Evolutionary conservation across 371 early-diverging fungal genomes (phyloP).

Genomic region (Apophysomyces ossiformis): DNA sequence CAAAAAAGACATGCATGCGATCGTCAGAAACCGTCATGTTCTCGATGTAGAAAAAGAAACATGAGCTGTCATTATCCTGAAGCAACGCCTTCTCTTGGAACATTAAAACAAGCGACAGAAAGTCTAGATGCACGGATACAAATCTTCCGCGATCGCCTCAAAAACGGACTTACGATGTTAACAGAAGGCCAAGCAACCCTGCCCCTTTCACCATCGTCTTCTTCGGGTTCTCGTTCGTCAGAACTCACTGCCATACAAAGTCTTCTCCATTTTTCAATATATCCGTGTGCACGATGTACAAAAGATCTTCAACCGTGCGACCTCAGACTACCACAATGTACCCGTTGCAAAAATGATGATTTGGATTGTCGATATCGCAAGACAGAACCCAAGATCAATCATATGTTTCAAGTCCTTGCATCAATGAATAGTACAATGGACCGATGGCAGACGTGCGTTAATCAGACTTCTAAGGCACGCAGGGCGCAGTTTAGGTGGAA

Average conservation of each 20-base stretch:
- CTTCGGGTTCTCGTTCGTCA: too few species aligned
- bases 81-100: constrained; percentile 41
- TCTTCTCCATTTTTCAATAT: constrained; percentile 30
- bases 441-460: constrained; percentile 30
- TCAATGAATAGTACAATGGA: constrained; percentile 51
- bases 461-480: constrained; percentile 21
- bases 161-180: constrained; percentile 1
- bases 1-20: constrained; percentile 37
- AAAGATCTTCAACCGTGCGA: constrained; percentile 50
- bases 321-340: constrained; percentile 38
- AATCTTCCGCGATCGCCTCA: constrained; percentile 31
- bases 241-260: constrained; percentile 6
- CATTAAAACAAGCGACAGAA: constrained; percentile 37
- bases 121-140: constrained; percentile 35
- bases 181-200: background rate
- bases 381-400: constrained; percentile 47
- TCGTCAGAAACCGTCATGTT: constrained; percentile 37
- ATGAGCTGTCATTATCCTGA: constrained; percentile 44
- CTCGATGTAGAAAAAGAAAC: constrained; percentile 37
- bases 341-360: constrained; percentile 34
- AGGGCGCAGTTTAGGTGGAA: constrained; percentile 31
- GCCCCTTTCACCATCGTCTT: too few species aligned
- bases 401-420: constrained; percentile 39
- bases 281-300: constrained; percentile 49
- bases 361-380: constrained; percentile 37